A percentile compares a stretch with the other conserved stretches of the same genome.
Conservation (phyloP, 129 eudicot genomes). For the Artemisia argyi region DNA sequence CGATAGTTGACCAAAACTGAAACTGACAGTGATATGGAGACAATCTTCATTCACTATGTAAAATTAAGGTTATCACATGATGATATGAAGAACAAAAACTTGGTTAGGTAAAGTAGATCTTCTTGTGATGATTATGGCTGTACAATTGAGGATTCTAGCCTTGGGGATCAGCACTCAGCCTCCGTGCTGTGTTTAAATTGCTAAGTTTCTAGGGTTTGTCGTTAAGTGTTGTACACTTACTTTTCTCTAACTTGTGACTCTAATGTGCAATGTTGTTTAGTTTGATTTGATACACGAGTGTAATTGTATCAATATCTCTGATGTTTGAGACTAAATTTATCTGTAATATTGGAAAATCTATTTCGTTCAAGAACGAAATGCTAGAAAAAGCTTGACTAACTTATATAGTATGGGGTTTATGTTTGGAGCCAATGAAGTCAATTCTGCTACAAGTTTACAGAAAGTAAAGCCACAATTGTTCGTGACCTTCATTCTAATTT, state of each 20-base stretch:
- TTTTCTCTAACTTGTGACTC: slow-evolving; percentile 8
- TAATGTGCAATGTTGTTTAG: slow-evolving; percentile 16
- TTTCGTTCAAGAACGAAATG: neutral
- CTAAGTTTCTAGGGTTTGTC: neutral
- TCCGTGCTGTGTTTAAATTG: slow-evolving; percentile 1
- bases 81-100: slow-evolving; percentile 9
- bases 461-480: neutral
- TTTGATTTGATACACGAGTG: neutral
- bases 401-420: neutral
- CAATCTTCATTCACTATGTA: slow-evolving; percentile 22
- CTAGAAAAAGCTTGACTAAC: neutral
- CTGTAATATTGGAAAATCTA: neutral
- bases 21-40: slow-evolving; percentile 33
- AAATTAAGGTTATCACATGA: slow-evolving; percentile 11
- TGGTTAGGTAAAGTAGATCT: slow-evolving; percentile 3
- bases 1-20: slow-evolving; percentile 18
- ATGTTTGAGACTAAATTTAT: neutral
- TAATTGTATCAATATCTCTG: neutral
- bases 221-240: neutral
- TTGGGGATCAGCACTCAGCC: neutral
- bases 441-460: neutral
- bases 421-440: neutral
- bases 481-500: neutral
- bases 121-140: neutral
- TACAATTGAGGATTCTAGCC: neutral